Conservation (phyloP, 257 asterid genomes). For the Solanum microdontum region DNA sequence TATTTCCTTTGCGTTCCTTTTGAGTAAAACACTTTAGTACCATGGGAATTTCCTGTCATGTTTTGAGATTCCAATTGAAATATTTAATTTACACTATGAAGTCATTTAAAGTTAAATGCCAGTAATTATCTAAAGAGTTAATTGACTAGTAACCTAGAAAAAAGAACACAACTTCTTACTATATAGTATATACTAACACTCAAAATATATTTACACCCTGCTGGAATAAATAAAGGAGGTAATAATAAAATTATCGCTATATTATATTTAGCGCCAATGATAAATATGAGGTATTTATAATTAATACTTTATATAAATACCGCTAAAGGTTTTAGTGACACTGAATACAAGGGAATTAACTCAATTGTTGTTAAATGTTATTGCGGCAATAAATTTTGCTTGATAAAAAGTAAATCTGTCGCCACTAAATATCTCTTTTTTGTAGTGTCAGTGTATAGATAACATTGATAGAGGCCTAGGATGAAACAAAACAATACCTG, state of each 20-base stretch:
- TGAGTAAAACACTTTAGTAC: neutral
- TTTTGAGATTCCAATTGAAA: no score
- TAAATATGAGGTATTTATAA: no score
- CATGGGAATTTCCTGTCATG: no score
- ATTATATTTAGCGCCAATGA: no score
- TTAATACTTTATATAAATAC: no score
- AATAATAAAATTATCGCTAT: no score
- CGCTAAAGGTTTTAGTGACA: neutral
- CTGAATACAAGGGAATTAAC: neutral
- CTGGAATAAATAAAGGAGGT: neutral
- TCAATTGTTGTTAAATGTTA: neutral
- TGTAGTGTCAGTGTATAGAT: neutral
- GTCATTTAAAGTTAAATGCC: no score
- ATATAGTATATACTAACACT: neutral
- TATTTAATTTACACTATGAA: no score
- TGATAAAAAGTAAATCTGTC: neutral
- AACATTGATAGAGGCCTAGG: neutral
- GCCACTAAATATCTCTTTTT: neutral
- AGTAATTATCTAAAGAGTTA: no score
- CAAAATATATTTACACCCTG: neutral
- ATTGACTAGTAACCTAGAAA: neutral
- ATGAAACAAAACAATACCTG: neutral
- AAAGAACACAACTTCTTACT: neutral
- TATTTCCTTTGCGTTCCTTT: neutral
- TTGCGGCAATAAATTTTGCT: neutral